phyloP scores from a whole-genome alignment of 2,329 filamentous ascomycete genomes.

The Monosporascus sp. region DNA sequence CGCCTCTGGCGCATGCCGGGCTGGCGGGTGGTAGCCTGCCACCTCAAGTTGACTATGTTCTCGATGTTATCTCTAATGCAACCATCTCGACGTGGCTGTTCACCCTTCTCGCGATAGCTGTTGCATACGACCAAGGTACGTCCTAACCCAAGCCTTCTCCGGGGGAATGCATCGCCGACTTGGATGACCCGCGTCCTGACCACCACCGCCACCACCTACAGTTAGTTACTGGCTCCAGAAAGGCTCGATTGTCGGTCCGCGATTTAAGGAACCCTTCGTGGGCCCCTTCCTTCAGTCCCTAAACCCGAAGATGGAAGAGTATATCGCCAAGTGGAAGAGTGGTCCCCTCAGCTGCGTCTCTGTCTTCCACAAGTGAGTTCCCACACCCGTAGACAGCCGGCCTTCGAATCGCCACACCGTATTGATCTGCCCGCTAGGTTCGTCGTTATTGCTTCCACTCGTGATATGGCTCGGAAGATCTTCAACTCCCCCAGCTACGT shows the following conservation, averaged over 20 bases:
- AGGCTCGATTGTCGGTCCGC: slow-evolving; percentile 68
- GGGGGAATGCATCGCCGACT: background rate
- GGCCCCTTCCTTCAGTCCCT: slow-evolving; percentile 93
- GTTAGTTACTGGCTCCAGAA: slow-evolving; percentile 72
- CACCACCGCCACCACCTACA: slow-evolving; percentile 30
- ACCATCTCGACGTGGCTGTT: slow-evolving; percentile 59
- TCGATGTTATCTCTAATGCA: slow-evolving; percentile 52
- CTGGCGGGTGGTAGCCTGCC: slow-evolving; percentile 44
- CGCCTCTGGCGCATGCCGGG: slow-evolving; percentile 60
- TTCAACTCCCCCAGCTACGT: slow-evolving; percentile 91
- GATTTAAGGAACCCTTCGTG: slow-evolving; percentile 78
- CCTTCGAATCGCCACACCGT: slow-evolving; percentile 5
- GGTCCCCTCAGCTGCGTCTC: slow-evolving; percentile 93
- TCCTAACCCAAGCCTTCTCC: slow-evolving; percentile 12
- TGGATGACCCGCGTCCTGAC: slow-evolving; percentile 4
- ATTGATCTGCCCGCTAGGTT: slow-evolving; percentile 53
- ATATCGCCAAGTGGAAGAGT: slow-evolving; percentile 87
- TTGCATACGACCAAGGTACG: slow-evolving; percentile 89
- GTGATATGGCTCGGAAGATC: slow-evolving; percentile 93
- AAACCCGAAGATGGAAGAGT: slow-evolving; percentile 86
- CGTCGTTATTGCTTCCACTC: slow-evolving; percentile 90
- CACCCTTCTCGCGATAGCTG: slow-evolving; percentile 63
- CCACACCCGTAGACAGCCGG: background rate
- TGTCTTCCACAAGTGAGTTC: slow-evolving; percentile 91
- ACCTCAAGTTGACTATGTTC: slow-evolving; percentile 49